Base-by-base conservation (phyloP, 805 yeast genomes). In the Ogataea dorogensis region DNA sequence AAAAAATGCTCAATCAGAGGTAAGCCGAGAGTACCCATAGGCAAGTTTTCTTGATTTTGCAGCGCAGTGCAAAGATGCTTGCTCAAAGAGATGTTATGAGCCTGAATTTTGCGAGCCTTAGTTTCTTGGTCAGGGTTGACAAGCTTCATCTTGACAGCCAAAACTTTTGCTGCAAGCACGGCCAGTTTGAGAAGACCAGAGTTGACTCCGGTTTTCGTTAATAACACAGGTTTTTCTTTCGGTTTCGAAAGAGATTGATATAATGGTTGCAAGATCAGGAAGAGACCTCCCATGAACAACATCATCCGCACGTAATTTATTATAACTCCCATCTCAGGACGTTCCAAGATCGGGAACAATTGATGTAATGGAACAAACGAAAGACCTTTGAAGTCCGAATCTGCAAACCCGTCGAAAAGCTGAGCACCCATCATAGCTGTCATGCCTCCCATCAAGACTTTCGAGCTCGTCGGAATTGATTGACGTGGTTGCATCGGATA, bases 401-500 rank as follows among this genome's bases (percentile, higher is more conserved):
- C 44, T 12, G 17, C 31, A 16, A 16, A 37, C 4, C 46, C 49
- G 7, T 40, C 46, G 28, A 56, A 49, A 20, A 58, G 7, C 38
- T 59, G 64, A 2, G 62, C 38, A 2, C 66, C 66, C 8, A 58
- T 46, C 44, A 61, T 36, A 0, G 64, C 46, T 1, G 66, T 58
- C 54, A 63, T 52, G 13, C 66, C 65, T 13, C 62, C 66, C 18
- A 62, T 38, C 19, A 61, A 28, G 3, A 61, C 17, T 28, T 59
- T 58, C 19, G 51, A 50, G 7, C 54, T 46, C 28, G 49, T 17
- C 3, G 51, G 31, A 50, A 54, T 53, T 6, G 24, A 35, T 11
- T 34, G 46, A 11, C 16, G 42, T 5, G 15, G 7, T 5, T 28
- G 14, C 14, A 28, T 17, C 23, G 10, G 14, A n/a, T 32, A 31